Evolutionary conservation across 1,284 basidiomycete species (phyloP).

Genomic region (Leccinum pachyderme): DNA sequence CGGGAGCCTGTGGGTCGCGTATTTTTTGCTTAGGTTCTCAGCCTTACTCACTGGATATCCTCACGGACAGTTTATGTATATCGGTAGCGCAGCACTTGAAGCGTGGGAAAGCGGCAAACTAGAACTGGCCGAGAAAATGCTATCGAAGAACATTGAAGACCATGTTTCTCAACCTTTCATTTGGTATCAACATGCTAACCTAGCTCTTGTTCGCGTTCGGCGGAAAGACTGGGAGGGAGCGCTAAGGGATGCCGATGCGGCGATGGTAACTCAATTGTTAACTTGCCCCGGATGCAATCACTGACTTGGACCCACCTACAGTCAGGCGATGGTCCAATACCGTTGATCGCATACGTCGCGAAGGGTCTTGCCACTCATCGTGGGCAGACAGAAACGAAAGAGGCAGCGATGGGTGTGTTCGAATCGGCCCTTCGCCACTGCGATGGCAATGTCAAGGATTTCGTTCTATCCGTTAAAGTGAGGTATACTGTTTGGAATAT

Average conservation of each 20-base stretch:
- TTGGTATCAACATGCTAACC: slow-evolving; percentile 5
- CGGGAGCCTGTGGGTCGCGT: slow-evolving; percentile 6
- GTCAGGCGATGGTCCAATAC: background rate
- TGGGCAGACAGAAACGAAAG: background rate
- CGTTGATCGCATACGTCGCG: slow-evolving; percentile 2
- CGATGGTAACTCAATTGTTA: background rate
- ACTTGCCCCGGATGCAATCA: background rate
- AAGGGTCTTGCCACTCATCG: slow-evolving; percentile 1
- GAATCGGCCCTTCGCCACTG: background rate
- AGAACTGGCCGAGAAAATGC: background rate
- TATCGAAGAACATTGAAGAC: slow-evolving; percentile 1
- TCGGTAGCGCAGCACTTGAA: background rate
- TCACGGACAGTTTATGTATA: slow-evolving; percentile 7
- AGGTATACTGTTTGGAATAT: background rate
- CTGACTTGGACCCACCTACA: background rate
- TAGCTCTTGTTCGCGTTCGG: slow-evolving; percentile 3
- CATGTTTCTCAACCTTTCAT: background rate
- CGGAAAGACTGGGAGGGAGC: background rate
- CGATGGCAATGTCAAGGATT: background rate
- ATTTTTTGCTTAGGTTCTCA: background rate
- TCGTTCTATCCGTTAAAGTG: slow-evolving; percentile 9
- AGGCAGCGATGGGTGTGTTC: background rate
- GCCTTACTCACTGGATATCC: background rate
- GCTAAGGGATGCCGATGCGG: slow-evolving; percentile 1
- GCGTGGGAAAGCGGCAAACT: slow-evolving; percentile 1